Evolutionary conservation across 331 rosid genomes (phyloP).

Genomic region (Erythrophleum ivorense): DNA sequence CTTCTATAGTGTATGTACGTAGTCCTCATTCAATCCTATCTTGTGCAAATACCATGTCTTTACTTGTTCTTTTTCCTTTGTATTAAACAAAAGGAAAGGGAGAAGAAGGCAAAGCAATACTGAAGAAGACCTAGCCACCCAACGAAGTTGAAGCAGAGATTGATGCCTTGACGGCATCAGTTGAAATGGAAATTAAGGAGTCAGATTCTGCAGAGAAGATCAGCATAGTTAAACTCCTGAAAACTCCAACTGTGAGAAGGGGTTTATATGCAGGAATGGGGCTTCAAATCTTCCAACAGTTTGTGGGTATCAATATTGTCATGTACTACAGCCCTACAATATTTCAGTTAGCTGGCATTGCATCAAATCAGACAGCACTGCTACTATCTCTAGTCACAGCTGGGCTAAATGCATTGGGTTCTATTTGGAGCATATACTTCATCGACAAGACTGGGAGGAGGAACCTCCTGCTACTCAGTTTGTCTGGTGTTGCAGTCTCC

Average conservation of each 20-base stretch:
- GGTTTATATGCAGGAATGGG: constrained; percentile 67
- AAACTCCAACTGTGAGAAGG: constrained; percentile 57
- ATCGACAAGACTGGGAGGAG: constrained; percentile 66
- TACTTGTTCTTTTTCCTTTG: not conserved
- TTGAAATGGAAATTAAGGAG: constrained; percentile 45
- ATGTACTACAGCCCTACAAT: constrained; percentile 76
- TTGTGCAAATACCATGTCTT: not conserved
- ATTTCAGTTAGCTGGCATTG: constrained; percentile 62
- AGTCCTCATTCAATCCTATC: too few relatives aligned
- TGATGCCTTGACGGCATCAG: constrained; percentile 50
- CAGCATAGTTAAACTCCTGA: constrained; percentile 39
- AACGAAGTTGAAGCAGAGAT: constrained; percentile 52
- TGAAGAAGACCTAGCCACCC: constrained; percentile 48
- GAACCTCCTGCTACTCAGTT: constrained; percentile 59
- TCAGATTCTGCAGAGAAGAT: constrained; percentile 31
- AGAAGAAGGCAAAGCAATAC: constrained; percentile 54
- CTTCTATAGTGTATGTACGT: too few relatives aligned
- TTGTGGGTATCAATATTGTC: constrained; percentile 68
- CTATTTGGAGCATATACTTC: constrained; percentile 63
- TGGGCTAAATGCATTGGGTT: constrained; percentile 64
- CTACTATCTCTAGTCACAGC: constrained; percentile 64
- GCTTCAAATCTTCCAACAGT: constrained; percentile 64
- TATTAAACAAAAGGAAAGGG: constrained; percentile 45
- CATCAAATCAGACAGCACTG: constrained; percentile 63
- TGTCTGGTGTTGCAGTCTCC: constrained; percentile 54